Base-by-base conservation (phyloP, 345 rosid genomes). In the Aquilaria yunnanensis region DNA sequence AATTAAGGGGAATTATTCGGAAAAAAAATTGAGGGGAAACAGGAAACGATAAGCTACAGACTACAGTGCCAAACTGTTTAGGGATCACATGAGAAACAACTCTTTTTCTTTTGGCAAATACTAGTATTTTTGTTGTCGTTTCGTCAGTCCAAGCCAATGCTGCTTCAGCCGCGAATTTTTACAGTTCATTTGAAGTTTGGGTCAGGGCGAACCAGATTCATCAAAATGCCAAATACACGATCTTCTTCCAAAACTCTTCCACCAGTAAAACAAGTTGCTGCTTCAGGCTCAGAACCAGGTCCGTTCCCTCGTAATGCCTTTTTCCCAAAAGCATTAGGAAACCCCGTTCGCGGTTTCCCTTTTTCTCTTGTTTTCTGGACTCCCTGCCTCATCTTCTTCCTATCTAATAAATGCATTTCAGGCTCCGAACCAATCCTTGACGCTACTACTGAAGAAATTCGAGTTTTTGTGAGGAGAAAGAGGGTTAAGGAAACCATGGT, bases 381-480 rank as follows among this genome's bases (percentile, higher is more conserved):
- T 9, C 63, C 59, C 41, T 33, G 10, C 37, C 37, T 9, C 14
- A 55, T 2, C n/a, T 12, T 23, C 23, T 23, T 23, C 23, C 23
- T 23, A 23, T 23, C 23, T 45, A n/a, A 31, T 32, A 14, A 33
- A 8, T 32, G 41, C 9, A 30, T 61, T 68, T 57, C 56, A 45
- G 65, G 56, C 33, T 65, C 70, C 43, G 65, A 54, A 66, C 41
- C 68, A 70, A 73, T 62, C 3, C 12, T 23, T 67, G 72, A 29
- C 33, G 61, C 63, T 67, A 53, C 70, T 47, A n/a, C 14, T 23
- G 67, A 80, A 51, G 74, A 70, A 68, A 29, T 64, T 60, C 85
- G 82, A 33, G 87, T 78, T 54, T 79, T 74, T 72, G 74, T 57
- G 54, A 80, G 95, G 81, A 85, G 72, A 71, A 87, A 76, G 74